A percentile compares a stretch with the other conserved stretches of the same genome.
Conservation (phyloP, 495 filamentous ascomycete genomes). For the Cercophora samala region DNA sequence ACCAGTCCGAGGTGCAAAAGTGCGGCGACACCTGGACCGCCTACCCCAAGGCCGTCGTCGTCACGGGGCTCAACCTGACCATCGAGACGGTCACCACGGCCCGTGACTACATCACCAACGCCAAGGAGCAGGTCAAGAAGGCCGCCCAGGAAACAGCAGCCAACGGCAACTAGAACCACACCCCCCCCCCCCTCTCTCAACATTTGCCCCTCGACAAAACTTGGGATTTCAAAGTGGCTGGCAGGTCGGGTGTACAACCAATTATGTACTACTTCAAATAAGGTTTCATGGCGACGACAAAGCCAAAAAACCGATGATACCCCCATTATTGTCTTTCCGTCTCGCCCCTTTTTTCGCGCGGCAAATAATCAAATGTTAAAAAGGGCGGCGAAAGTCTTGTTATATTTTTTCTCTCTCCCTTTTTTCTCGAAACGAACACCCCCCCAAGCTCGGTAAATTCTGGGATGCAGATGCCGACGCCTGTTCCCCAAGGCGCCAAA, state of each 20-base stretch:
- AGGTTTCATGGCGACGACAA: not conserved
- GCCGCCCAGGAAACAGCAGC: not conserved
- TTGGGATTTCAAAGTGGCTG: constrained; percentile 5
- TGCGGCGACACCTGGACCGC: constrained; percentile 1
- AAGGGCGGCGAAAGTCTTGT: no score
- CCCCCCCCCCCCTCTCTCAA: no score
- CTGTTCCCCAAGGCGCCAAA: constrained; percentile 32
- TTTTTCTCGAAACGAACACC: no score
- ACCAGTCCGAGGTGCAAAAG: not conserved
- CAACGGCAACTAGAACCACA: no score
- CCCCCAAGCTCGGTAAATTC: no score
- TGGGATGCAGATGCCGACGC: constrained; percentile 40
- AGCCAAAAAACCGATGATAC: not conserved
- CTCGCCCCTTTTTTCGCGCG: no score
- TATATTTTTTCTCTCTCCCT: no score
- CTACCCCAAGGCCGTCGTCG: constrained; percentile 4
- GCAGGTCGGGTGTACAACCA: constrained; percentile 10
- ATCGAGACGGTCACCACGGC: not conserved
- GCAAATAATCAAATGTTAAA: no score
- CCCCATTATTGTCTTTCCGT: not conserved
- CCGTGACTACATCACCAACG: constrained; percentile 4
- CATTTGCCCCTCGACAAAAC: no score
- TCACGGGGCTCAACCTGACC: not conserved
- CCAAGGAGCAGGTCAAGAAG: constrained; percentile 7
- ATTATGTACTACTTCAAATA: not conserved